Conservation (phyloP, 129 eudicot species). For the Artemisia argyi region DNA sequence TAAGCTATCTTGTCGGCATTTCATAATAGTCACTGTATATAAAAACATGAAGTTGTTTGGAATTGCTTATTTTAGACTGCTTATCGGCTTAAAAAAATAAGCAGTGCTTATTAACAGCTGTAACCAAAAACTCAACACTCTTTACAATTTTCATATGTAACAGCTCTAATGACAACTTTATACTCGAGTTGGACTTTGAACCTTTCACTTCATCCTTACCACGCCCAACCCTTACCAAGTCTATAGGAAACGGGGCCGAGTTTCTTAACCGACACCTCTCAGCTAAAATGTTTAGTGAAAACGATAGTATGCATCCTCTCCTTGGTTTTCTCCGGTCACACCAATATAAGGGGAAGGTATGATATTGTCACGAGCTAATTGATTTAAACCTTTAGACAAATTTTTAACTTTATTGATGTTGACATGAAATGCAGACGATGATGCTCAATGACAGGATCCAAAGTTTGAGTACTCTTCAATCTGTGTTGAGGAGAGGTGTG, state of each 20-base stretch:
- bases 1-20: conserved; percentile 19
- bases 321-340: conserved; percentile 75
- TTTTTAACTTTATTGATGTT: neutral
- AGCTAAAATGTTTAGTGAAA: conserved; percentile 95
- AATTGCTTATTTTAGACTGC: too few species aligned
- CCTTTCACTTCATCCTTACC: conserved; percentile 84
- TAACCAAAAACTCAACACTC: too few species aligned
- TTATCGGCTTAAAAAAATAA: too few species aligned
- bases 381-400: neutral
- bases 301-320: conserved; percentile 84
- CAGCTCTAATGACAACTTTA: conserved; percentile 71
- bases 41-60: neutral
- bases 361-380: neutral
- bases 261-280: conserved; percentile 93
- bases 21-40: neutral
- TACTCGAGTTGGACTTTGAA: conserved; percentile 85
- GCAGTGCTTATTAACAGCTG: too few species aligned
- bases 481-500: neutral
- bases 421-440: neutral
- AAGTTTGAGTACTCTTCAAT: conserved; percentile 37
- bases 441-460: conserved; percentile 76
- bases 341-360: conserved; percentile 75
- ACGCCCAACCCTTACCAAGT: conserved; percentile 78
- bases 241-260: conserved; percentile 92
- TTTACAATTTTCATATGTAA: neutral